Percentiles rank a stretch among this genome's conserved stretches.
Evolutionary conservation across 1,284 basidiomycete genomes (phyloP).

Genomic region (Malassezia sp.): DNA sequence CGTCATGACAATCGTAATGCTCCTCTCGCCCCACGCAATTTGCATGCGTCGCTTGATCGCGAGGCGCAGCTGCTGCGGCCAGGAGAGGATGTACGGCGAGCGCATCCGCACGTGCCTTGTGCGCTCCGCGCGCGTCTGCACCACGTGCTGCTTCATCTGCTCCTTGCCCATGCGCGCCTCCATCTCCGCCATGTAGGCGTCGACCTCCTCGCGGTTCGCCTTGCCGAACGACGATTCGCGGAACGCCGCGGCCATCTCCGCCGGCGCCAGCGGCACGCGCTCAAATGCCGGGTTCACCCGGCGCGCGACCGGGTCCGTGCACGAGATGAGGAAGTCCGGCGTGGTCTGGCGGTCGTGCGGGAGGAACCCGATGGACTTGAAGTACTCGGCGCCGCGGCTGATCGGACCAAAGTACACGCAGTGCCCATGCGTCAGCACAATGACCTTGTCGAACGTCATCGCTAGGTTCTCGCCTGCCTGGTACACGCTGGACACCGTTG

Average conservation of each 20-base stretch:
- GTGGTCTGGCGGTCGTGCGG: constrained; percentile 48
- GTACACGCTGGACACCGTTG: constrained; percentile 32
- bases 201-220: constrained; percentile 20
- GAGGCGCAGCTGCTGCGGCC: constrained; percentile 53
- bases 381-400: constrained; percentile 26
- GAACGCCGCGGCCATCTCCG: constrained; percentile 29
- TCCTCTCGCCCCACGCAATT: constrained; percentile 56
- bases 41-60: constrained; percentile 59
- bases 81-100: constrained; percentile 27
- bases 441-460: constrained; percentile 37
- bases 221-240: constrained; percentile 20
- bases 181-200: constrained; percentile 21
- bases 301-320: constrained; percentile 49
- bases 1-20: constrained; percentile 44
- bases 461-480: constrained; percentile 36
- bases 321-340: constrained; percentile 45
- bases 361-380: constrained; percentile 42
- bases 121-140: constrained; percentile 22
- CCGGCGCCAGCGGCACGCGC: constrained; percentile 28
- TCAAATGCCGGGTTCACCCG: constrained; percentile 42
- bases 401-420: constrained; percentile 35
- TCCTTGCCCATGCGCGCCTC: constrained; percentile 12
- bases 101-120: constrained; percentile 17
- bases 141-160: constrained; percentile 23
- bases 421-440: constrained; percentile 42